phyloP scores from a whole-genome alignment of 1,284 basidiomycete genomes.

The Trichosporon sp. region DNA sequence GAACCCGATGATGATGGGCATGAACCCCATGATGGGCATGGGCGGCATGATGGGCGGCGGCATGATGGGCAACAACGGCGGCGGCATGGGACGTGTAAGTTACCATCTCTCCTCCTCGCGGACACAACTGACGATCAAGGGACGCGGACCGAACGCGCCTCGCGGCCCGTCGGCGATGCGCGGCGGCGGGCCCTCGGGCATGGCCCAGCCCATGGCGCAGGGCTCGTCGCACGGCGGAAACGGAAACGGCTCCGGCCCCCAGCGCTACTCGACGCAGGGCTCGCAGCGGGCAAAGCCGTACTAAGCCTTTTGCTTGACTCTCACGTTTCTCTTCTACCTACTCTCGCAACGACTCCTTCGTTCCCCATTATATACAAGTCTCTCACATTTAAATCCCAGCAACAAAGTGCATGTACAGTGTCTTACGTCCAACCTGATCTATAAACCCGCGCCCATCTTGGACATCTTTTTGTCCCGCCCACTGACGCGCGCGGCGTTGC shows the following conservation, averaged over 20 bases:
- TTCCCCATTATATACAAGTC: constrained; percentile 1
- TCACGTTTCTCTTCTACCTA: neutral
- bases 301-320: constrained; percentile 25
- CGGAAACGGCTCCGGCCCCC: constrained; percentile 68
- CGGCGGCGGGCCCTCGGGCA: constrained; percentile 45
- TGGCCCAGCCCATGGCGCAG: constrained; percentile 57
- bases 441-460: constrained; percentile 46
- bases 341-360: neutral
- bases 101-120: neutral
- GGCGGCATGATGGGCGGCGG: constrained; percentile 30
- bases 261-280: constrained; percentile 61
- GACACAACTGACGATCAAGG: constrained; percentile 21
- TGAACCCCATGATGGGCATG: constrained; percentile 26
- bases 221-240: constrained; percentile 54
- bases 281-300: constrained; percentile 53
- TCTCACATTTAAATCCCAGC: neutral
- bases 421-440: neutral
- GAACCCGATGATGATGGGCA: constrained; percentile 29
- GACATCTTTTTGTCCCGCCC: constrained; percentile 57
- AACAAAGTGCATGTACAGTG: constrained; percentile 20
- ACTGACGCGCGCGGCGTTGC: constrained; percentile 54
- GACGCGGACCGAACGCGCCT: constrained; percentile 49
- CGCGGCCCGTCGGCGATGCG: constrained; percentile 59
- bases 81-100: constrained; percentile 44
- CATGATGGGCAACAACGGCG: constrained; percentile 33